Conservation (phyloP, 495 filamentous ascomycete genomes). For the Penicillium malachiteum region DNA sequence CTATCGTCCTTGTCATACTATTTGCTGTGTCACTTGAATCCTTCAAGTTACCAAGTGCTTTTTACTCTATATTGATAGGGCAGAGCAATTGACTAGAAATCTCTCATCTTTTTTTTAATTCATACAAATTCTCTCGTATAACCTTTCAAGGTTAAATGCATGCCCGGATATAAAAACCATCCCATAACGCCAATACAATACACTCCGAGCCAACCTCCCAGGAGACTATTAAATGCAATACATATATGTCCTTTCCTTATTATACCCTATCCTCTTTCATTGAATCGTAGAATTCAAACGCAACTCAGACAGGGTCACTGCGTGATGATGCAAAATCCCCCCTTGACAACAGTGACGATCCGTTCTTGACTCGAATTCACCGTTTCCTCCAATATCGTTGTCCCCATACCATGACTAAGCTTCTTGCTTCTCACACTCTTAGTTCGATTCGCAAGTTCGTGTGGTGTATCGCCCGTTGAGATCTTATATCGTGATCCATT, state of each 20-base stretch:
- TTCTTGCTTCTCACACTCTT: background rate
- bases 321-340: no score
- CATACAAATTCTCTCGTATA: no score
- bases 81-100: constrained; percentile 22
- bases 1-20: constrained; percentile 26
- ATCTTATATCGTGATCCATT: background rate
- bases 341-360: background rate
- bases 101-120: background rate
- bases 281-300: no score
- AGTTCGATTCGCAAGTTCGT: background rate
- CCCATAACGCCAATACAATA: no score
- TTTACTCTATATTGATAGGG: constrained; percentile 3
- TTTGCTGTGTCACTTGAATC: constrained; percentile 17
- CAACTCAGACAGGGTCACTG: no score
- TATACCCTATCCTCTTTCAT: no score
- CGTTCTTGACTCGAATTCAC: constrained; percentile 1
- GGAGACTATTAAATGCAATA: no score
- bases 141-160: no score
- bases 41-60: background rate
- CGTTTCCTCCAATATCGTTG: constrained; percentile 1
- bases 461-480: background rate
- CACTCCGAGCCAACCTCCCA: no score
- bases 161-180: no score
- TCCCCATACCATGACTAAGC: background rate
- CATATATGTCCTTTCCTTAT: no score